Evolutionary conservation across 2,329 filamentous ascomycete genomes (phyloP).

Genomic region (Penicillium hordei): DNA sequence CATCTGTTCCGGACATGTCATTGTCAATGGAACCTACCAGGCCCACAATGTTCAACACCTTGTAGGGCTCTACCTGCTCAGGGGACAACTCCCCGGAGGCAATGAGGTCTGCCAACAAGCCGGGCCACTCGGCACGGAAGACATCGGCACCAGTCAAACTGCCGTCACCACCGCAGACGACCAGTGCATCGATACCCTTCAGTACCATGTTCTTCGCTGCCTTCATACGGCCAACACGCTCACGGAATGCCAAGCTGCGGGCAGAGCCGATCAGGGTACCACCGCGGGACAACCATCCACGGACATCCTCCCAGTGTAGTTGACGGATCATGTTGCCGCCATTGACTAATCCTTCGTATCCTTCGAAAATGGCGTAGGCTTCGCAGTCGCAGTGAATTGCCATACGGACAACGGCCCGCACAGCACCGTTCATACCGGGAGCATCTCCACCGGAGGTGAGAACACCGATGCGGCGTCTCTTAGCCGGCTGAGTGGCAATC

Average conservation of each 20-base stretch:
- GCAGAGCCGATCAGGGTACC: slow-evolving; percentile 96
- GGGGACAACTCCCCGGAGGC: slow-evolving; percentile 66
- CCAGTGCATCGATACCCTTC: slow-evolving; percentile 89
- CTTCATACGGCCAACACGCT: slow-evolving; percentile 76
- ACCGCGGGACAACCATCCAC: slow-evolving; percentile 89
- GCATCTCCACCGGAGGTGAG: slow-evolving; percentile 95
- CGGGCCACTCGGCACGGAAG: slow-evolving; percentile 90
- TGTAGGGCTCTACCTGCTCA: slow-evolving; percentile 72
- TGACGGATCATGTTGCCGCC: slow-evolving; percentile 84
- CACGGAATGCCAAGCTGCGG: slow-evolving; percentile 86
- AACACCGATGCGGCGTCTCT: slow-evolving; percentile 72
- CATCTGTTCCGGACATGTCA: slow-evolving; percentile 93
- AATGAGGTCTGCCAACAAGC: slow-evolving; percentile 81
- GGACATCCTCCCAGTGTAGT: slow-evolving; percentile 90
- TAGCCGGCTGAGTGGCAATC: slow-evolving; percentile 40
- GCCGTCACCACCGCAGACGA: slow-evolving; percentile 96
- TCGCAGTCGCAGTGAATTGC: slow-evolving; percentile 81
- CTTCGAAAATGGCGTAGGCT: slow-evolving; percentile 81
- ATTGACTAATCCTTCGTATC: slow-evolving; percentile 90
- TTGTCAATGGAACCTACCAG: slow-evolving; percentile 98
- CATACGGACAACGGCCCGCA: slow-evolving; percentile 88
- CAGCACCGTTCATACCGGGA: slow-evolving; percentile 90
- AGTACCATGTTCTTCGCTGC: slow-evolving; percentile 94
- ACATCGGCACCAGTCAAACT: slow-evolving; percentile 93
- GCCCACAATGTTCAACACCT: slow-evolving; percentile 91